Conservation (phyloP, 2,329 filamentous ascomycete genomes). For the Talaromyces pinophilus region DNA sequence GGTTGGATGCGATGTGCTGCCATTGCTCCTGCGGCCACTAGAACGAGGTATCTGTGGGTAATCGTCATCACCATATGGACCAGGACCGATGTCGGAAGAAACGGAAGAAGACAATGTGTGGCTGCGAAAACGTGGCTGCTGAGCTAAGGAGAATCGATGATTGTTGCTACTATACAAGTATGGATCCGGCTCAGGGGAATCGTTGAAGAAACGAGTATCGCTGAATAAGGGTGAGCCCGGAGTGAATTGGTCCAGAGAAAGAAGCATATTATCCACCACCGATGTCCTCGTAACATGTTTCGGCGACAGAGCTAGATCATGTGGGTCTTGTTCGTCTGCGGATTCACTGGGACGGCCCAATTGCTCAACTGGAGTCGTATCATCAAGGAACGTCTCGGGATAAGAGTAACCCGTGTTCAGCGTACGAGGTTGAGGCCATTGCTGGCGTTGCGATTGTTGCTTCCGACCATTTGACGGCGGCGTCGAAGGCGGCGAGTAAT, state of each 20-base stretch:
- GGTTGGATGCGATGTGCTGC: conserved; percentile 70
- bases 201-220: conserved; percentile 43
- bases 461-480: conserved; percentile 40
- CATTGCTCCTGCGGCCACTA: conserved; percentile 71
- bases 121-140: conserved; percentile 52
- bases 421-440: conserved; percentile 25
- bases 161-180: conserved; percentile 27
- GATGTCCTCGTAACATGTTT: conserved; percentile 81
- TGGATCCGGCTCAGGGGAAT: conserved; percentile 44
- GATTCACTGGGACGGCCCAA: conserved; percentile 38
- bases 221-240: conserved; percentile 38
- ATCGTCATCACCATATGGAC: conserved; percentile 37
- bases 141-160: conserved; percentile 32
- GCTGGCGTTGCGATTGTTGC: conserved; percentile 30
- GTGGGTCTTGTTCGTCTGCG: conserved; percentile 51
- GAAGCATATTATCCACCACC: conserved; percentile 91
- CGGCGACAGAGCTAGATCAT: conserved; percentile 80
- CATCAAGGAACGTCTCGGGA: conserved; percentile 46
- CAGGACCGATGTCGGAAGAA: conserved; percentile 58
- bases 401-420: conserved; percentile 37
- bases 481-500: conserved; percentile 43
- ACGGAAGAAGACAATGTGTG: conserved; percentile 63
- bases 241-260: conserved; percentile 84
- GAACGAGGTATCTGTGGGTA: conserved; percentile 45
- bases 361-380: conserved; percentile 36